phyloP scores from a whole-genome alignment of 352 stramenopile species.

The Stephanocyclus meneghinianus region DNA sequence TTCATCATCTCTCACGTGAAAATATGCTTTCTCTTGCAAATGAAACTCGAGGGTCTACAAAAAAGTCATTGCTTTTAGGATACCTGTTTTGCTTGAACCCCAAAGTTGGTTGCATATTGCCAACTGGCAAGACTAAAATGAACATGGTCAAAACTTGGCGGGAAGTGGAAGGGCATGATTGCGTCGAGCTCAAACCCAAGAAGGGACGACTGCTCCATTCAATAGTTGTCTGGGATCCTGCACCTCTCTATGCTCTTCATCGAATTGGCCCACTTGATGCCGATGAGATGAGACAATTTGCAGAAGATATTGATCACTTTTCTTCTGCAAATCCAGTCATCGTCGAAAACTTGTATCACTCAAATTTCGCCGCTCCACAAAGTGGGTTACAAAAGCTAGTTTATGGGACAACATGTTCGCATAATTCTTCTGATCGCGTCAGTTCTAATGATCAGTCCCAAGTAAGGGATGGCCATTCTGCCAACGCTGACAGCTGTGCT shows the following conservation, averaged over 20 bases:
- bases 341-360: neutral
- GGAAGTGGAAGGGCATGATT: conserved; percentile 32
- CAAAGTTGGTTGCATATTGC: conserved; percentile 20
- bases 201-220: conserved; percentile 27
- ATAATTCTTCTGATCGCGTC: neutral
- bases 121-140: conserved; percentile 33
- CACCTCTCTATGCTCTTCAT: conserved; percentile 23
- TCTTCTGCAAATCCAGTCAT: neutral
- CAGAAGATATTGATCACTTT: conserved; percentile 23
- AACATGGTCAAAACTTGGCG: conserved; percentile 23
- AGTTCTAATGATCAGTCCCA: neutral
- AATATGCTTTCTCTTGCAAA: conserved; percentile 33
- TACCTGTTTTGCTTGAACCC: conserved; percentile 25
- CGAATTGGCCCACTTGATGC: conserved; percentile 30
- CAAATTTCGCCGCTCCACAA: neutral
- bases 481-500: neutral
- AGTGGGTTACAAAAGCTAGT: conserved; percentile 10
- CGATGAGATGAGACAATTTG: conserved; percentile 31
- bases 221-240: conserved; percentile 37
- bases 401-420: conserved; percentile 11
- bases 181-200: conserved; percentile 27
- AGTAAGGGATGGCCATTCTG: neutral
- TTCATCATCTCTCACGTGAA: conserved; percentile 27
- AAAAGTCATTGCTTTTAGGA: conserved; percentile 27
- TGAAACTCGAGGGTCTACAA: conserved; percentile 26